Evolutionary conservation across 1,284 basidiomycete genomes (phyloP), one percentile per base, ranked within the genome.

Genomic region (Cutaneotrichosporon dermatis): DNA sequence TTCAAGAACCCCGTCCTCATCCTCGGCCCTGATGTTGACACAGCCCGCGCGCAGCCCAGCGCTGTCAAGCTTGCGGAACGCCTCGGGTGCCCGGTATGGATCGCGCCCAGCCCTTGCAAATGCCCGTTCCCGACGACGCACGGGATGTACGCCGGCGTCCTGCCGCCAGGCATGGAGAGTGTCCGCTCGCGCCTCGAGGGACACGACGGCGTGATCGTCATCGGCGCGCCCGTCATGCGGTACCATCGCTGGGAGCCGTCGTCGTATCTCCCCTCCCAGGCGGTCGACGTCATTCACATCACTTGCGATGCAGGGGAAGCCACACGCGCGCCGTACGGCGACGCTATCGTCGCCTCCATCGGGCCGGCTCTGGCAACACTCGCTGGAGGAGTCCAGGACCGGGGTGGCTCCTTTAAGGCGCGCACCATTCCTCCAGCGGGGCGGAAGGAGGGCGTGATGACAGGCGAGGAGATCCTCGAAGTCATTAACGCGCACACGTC

Each of bases 161-260:
- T 62, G 2, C 57, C 51, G 0, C 46, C 61, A 1, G 54, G 61
- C 7, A 50, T 59, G 16, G 37, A 56, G 39, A 37, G 35, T 4
- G 55, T 62, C 6, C 54, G 61, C 25, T 12, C 12, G 2, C 51
- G 51, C 8, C 46, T 62, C 3, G 54, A 53, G n/a, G 54, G 41
- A 0, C 57, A 62, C 34, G 61, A 62, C 43, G 54, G 46, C 13
- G 54, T 59, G 2, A 45, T 62, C 33, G 51, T 62, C 15, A 8
- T 59, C 11, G 61, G 61, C 3, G 61, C 61, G 0, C 61, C 61
- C 3, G 42, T 57, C 13, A 40, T 62, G 40, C 54, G 61, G 1
- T 62, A 62, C 42, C 61, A 62, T 43, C 51, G 51, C 12, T 62
- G 57, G 57, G 61, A 62, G 51, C 61, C 61, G 2, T 37, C n/a